Evolutionary conservation across 2,329 filamentous ascomycete genomes (phyloP), one percentile per base, ranked within the genome.

Genomic region (Diaporthe capsici): DNA sequence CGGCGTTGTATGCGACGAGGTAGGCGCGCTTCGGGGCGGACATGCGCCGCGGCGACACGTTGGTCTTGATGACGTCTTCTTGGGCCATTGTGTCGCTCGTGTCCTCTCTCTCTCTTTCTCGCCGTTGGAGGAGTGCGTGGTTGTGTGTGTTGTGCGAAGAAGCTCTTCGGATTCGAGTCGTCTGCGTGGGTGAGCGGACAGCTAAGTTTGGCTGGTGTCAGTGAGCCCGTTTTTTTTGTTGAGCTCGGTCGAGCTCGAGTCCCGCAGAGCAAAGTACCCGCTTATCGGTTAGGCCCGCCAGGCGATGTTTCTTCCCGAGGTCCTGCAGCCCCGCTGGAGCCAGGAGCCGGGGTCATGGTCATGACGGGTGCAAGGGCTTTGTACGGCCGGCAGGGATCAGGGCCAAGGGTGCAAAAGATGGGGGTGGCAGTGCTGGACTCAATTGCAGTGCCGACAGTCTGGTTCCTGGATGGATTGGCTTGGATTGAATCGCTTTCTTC

Each of bases 1-100:
- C 12, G 42, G 39, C 75, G 51, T 77, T 77, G 75, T 77, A 77
- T 57, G 61, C 72, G 71, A 77, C 58, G 53, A 77, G 75, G 61
- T 77, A 77, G 61, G 47, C 70, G 31, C 75, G 68, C 60, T 77
- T 77, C 58, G 28, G 31, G 28, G 67, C 68, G 72, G 86, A 86
- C 74, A 77, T 77, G 73, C 74, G 47, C 85, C 78, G 76, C 17
- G 78, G 71, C 2, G 61, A 55, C 15, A 31, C 61, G 63, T 73
- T 71, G 31, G 73, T 70, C 71, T 79, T 81, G 55, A 77, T 75
- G 72, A 78, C 65, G 49, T 81, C 74, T 44, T 79, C 73, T 57
- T 78, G 65, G 10, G 79, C 79, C 79, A 81, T 83, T 60, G 71
- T 60, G 71, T 58, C 25, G 60, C n/a, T 61, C 34, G 3, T 17